Evolutionary conservation across 306 rosid genomes (phyloP), one percentile per base, ranked within the genome.

Genomic region (Notholithocarpus densiflorus): DNA sequence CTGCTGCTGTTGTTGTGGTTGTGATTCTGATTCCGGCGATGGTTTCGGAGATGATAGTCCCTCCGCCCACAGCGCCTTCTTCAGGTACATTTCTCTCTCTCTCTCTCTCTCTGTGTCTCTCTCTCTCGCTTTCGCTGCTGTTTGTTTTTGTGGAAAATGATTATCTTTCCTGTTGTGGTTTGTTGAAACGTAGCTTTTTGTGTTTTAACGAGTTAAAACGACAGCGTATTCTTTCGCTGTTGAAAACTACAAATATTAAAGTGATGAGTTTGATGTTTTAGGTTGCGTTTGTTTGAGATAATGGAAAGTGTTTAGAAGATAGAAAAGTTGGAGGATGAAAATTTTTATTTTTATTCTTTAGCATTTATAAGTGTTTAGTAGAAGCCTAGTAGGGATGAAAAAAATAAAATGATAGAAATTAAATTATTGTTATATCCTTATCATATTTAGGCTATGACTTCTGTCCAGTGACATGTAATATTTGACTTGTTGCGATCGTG

Each of bases 11-110:
- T 86, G 66, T 2, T 34, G 45, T 12, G 82, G 75, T 32, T 83
- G 73, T 24, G 73, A 66, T 29, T 82, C 88, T 9, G 89, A 53
- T 23, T 78, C 90, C 26, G 79, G 51, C 61, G 87, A 78, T 3
- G 72, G 74, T 15, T 84, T 87, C 79, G 32, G 79, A 3, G 45
- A 9, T 76, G 72, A 37, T 4, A 84, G 59, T 10, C 90, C 93
- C 78, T 91, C 93, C 20, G 84, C 82, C 98, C 98, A 93, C 60
- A 87, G 43, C 18, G 94, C 87, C 78, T 90, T 90, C 85, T 90
- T 88, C 89, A 91, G 62, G 86, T 93, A 88, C 98, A 93, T 91
- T 60, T 52, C 61, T 56, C 54, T 12, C 60, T 68, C 32, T 26
- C 74, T 43, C n/a, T 51, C 57, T 34, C 52, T 8, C 56, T 43